phyloP scores from a whole-genome alignment of 2,329 filamentous ascomycete species.

The Aspergillus tamarii region DNA sequence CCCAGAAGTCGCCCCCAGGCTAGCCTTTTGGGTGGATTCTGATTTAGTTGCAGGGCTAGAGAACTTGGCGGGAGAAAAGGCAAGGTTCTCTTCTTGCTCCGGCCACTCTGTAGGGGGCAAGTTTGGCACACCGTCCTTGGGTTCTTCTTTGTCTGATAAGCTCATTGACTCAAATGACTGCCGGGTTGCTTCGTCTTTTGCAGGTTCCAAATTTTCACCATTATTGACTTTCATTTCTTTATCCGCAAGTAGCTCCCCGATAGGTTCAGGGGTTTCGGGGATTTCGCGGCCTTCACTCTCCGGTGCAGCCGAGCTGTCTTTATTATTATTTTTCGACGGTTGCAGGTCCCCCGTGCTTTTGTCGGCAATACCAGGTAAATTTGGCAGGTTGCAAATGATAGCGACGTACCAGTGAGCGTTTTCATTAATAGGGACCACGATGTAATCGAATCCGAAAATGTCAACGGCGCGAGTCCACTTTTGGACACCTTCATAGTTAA shows the following conservation, averaged over 20 bases:
- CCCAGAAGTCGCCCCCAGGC: conserved; percentile 18
- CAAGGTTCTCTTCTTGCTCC: conserved; percentile 33
- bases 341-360: conserved; percentile 9
- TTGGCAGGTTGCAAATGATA: conserved; percentile 86
- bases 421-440: conserved; percentile 91
- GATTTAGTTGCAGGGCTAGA: conserved; percentile 18
- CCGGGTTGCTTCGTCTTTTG: conserved; percentile 29
- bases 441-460: conserved; percentile 82
- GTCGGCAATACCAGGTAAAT: conserved; percentile 49
- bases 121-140: conserved; percentile 2
- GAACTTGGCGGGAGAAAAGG: conserved; percentile 19
- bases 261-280: conserved; percentile 31
- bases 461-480: conserved; percentile 87
- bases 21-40: conserved; percentile 15
- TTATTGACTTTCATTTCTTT: not conserved
- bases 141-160: conserved; percentile 26
- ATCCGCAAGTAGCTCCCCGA: not conserved
- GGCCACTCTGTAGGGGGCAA: conserved; percentile 29
- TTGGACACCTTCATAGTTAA: conserved; percentile 84
- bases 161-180: conserved; percentile 35
- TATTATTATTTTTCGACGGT: conserved; percentile 6
- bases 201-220: conserved; percentile 10
- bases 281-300: conserved; percentile 30
- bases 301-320: conserved; percentile 16
- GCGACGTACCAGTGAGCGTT: conserved; percentile 89